Base-by-base conservation (phyloP, 1,284 basidiomycete species). In the Ganoderma lucidum region DNA sequence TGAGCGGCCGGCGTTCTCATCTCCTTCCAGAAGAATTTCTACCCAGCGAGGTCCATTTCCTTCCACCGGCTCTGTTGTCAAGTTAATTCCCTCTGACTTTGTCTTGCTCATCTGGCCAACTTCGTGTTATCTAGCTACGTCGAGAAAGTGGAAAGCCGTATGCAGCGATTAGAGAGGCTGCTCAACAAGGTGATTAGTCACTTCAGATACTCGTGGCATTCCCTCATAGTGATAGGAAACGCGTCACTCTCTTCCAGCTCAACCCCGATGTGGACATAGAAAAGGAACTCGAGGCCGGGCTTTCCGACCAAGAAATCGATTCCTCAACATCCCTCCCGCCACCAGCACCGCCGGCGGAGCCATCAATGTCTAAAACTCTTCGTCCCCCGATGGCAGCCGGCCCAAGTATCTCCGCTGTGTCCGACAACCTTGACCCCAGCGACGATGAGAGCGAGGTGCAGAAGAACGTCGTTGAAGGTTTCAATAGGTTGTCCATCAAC, bases 91-190 rank as follows among this genome's bases (percentile, higher is more conserved):
- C 3, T 9, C 55, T 8, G 8, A 35, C 6, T 58, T 19, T 30
- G 6, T 19, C 15, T 58, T 2, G 5, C 15, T n/a, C 55, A 35
- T 15, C 17, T 8, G 17, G 8, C 32, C 37, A 19, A 58, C 32
- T 0, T 3, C 3, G 2, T 37, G 1, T n/a, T 19, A 17, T 48
- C 3, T 41, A 90, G 89, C 64, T 92, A 93, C 81, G 87, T 93
- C 32, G 91, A 93, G 75, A 87, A 86, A 45, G 81, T 94, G 3
- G 92, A 94, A 79, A 86, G 83, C 44, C 84, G 93, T 14, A 83
- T 93, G n/a, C 87, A 89, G 66, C 89, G 89, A 73, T 88, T 94
- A 86, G 92, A 94, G 80, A 83, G 80, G 59, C 80, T 94, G 0
- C 78, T 93, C 28, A 83, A 82, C 66, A 87, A 87, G 80, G 90